Conservation (phyloP, 164 flowering plant species). For the Dillenia turbinata region DNA sequence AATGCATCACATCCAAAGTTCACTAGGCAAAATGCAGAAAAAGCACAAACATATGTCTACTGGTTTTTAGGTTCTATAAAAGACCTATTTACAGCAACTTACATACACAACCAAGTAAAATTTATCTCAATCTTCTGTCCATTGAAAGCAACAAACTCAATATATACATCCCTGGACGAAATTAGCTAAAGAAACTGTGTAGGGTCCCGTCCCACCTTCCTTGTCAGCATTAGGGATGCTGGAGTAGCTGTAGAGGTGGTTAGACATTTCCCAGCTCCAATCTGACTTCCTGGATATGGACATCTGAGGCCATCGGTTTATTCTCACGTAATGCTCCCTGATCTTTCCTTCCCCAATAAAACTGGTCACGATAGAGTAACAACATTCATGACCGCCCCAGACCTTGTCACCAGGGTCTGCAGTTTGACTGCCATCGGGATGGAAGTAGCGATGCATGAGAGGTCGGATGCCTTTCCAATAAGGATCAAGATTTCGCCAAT, state of each 20-base stretch:
- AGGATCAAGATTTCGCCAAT: conserved; percentile 78
- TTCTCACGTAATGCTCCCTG: conserved; percentile 74
- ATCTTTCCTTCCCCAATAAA: conserved; percentile 50
- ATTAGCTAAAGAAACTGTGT: no score
- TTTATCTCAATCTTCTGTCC: no score
- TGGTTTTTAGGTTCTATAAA: no score
- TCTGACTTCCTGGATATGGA: conserved; percentile 49
- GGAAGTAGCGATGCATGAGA: conserved; percentile 73
- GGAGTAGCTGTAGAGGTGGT: conserved; percentile 46
- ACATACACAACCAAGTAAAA: no score
- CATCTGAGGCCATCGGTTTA: conserved; percentile 74
- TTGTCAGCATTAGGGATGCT: conserved; percentile 62
- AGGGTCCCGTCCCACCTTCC: conserved; percentile 71
- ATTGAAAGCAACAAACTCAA: no score
- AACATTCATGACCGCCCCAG: conserved; percentile 86
- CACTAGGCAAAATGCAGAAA: no score
- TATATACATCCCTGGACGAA: no score
- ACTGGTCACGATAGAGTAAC: conserved; percentile 59
- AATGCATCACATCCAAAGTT: no score
- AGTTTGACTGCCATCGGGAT: conserved; percentile 63
- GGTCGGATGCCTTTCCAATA: conserved; percentile 65
- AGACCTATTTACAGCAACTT: no score
- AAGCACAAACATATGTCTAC: no score
- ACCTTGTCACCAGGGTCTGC: conserved; percentile 67
- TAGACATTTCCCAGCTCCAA: conserved; percentile 86